Percentiles rank a stretch among this genome's conserved stretches.
phyloP scores from a whole-genome alignment of 768 basidiomycete genomes.

The Hypholoma fasciculare region DNA sequence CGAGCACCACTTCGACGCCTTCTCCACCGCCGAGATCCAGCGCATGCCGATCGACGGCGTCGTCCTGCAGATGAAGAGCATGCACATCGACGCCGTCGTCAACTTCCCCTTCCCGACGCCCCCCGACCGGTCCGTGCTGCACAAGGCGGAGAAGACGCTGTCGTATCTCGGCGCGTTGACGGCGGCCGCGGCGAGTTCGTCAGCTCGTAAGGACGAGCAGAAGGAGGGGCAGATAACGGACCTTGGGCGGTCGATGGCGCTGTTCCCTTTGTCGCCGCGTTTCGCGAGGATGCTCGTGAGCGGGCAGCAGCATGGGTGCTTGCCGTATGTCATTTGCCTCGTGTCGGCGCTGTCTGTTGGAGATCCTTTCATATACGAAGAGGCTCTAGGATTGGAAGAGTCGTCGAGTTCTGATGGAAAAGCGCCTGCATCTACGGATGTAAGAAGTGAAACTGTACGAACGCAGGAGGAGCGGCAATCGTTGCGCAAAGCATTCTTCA shows the following conservation, averaged over 20 bases:
- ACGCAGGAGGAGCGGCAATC: conserved; percentile 58
- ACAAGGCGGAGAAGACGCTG: conserved; percentile 80
- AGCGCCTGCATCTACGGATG: conserved; percentile 37
- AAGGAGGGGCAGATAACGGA: conserved; percentile 72
- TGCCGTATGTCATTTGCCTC: conserved; percentile 89
- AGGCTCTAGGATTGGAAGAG: conserved; percentile 51
- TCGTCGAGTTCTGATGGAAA: conserved; percentile 38
- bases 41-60: conserved; percentile 97
- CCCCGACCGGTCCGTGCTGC: conserved; percentile 75
- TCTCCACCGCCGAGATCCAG: conserved; percentile 88
- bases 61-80: conserved; percentile 97
- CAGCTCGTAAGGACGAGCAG: conserved; percentile 17
- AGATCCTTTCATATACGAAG: conserved; percentile 92
- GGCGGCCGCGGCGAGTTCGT: no score
- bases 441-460: conserved; percentile 46
- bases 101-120: conserved; percentile 99
- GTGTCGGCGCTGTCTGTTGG: conserved; percentile 93
- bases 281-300: conserved; percentile 96
- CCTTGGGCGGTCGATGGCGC: conserved; percentile 88
- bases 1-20: conserved; percentile 89
- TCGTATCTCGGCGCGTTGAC: conserved; percentile 82
- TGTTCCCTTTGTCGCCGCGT: conserved; percentile 92
- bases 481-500: conserved; percentile 78
- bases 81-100: conserved; percentile 95
- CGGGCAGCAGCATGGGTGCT: conserved; percentile 78